Evolutionary conservation across 495 filamentous ascomycete species (phyloP), one percentile per base, ranked within the genome.

Genomic region (Parmelia sp.): DNA sequence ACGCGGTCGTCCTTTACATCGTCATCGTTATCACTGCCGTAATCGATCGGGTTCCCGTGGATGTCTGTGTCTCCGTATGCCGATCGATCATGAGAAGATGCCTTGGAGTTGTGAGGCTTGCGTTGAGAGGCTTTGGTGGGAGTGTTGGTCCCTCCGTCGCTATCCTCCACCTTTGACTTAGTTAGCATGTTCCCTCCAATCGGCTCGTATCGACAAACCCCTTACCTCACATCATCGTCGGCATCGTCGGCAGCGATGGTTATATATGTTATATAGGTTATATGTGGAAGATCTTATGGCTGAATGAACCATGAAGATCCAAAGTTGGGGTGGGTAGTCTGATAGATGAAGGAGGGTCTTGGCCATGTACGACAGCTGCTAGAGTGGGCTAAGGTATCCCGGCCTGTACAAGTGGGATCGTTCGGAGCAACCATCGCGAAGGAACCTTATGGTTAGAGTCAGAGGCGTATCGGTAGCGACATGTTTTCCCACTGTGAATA

Each of bases 121-220:
- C 45, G 45, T 23, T 49, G 23, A 23, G 23, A 23, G 14, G 45
- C 7, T 11, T 14, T 49, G 49, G 23, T 11, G 14, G 49, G 49
- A 4, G 4, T 53, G 11, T 53, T 25, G n/a, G 61, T 66, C 4
- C 57, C 62, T 8, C 68, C 63, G 1, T 67, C 19, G 14, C 39
- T 47, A 51, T 58, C 57, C 15, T 31, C 66, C 35, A 42, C 58
- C 23, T 65, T 65, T 3, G 58, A 23, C 25, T 25, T 62, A n/a
- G n/a, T n/a, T n/a, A n/a, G n/a, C n/a, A n/a, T n/a, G n/a, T n/a
- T n/a, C n/a, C n/a, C 17, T 55, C 7, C 17, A 19, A 2, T 55
- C 51, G 29, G 51, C 51, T 33, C 29, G 7, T 27, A 55, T 33
- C 51, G 19, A 55, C 27, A 14, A 31, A 33, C 17, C 33, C 17